Percentiles rank a stretch among this genome's conserved stretches.
Evolutionary conservation across 2,329 filamentous ascomycete genomes (phyloP).

Genomic region (Fusarium sp.): DNA sequence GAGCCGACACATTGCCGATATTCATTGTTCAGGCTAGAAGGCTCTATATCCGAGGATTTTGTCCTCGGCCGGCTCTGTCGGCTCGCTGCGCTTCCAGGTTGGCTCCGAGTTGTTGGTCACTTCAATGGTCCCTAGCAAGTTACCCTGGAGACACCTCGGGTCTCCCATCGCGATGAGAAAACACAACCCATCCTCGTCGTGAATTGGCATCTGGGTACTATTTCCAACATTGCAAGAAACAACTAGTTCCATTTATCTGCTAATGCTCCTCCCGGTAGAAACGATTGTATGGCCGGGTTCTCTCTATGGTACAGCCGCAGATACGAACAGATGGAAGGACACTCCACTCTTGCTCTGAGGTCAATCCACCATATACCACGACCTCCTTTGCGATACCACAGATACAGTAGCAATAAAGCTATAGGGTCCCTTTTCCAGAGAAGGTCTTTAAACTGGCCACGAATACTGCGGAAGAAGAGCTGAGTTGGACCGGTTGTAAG

Average conservation of each 20-base stretch:
- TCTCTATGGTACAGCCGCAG: conserved; percentile 47
- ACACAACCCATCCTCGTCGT: not conserved
- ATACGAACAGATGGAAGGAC: conserved; percentile 55
- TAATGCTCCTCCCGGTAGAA: conserved; percentile 52
- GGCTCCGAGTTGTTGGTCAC: not conserved
- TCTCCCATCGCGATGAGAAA: not conserved
- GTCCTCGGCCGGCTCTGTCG: not conserved
- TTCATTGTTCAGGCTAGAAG: not conserved
- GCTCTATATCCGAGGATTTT: not conserved
- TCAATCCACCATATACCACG: conserved; percentile 59
- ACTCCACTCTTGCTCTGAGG: conserved; percentile 55
- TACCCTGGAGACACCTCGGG: not conserved
- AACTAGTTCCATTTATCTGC: not conserved
- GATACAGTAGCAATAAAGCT: conserved; percentile 54
- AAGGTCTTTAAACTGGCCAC: conserved; percentile 49
- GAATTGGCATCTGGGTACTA: not conserved
- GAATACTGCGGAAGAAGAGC: conserved; percentile 51
- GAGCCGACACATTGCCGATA: not conserved
- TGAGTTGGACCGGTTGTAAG: conserved; percentile 48
- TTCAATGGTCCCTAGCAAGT: not conserved
- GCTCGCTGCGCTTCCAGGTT: not conserved
- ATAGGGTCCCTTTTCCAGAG: conserved; percentile 51
- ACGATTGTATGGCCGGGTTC: conserved; percentile 43
- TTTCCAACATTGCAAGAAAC: not conserved
- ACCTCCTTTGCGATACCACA: conserved; percentile 57